Evolutionary conservation across 169 alveolate species (phyloP).

Genomic region (Plasmodium vinckei): DNA sequence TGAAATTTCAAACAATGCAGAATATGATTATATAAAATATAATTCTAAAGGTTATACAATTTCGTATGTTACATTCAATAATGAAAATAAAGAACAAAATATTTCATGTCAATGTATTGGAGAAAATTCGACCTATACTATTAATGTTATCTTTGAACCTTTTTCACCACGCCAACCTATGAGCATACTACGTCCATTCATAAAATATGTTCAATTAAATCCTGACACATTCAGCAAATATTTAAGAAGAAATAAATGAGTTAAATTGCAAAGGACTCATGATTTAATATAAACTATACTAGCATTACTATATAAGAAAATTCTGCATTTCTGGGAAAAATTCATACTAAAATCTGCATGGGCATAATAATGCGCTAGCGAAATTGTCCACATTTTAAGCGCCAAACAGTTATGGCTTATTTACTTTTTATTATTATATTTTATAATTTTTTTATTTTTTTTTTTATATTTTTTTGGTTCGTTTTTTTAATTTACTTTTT

Average conservation of each 20-base stretch:
- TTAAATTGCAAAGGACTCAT: too few relatives aligned
- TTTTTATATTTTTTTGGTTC: too few relatives aligned
- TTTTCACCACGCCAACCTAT: neutral
- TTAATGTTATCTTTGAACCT: constrained; percentile 19
- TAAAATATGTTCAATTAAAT: constrained; percentile 20
- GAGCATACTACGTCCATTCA: constrained; percentile 12
- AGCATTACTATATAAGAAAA: too few relatives aligned
- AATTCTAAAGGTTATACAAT: constrained; percentile 30
- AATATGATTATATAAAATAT: constrained; percentile 30
- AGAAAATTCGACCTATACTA: constrained; percentile 13
- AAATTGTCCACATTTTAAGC: too few relatives aligned
- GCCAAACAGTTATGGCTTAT: too few relatives aligned
- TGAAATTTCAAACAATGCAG: constrained; percentile 26
- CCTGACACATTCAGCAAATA: constrained; percentile 3
- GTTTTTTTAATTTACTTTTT: too few relatives aligned
- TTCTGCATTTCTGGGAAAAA: too few relatives aligned
- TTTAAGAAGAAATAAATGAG: neutral
- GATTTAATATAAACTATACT: too few relatives aligned
- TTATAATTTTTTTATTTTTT: too few relatives aligned
- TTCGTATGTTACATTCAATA: constrained; percentile 36
- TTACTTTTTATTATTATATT: too few relatives aligned
- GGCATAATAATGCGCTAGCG: too few relatives aligned
- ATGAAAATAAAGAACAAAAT: neutral
- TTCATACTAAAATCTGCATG: too few relatives aligned
- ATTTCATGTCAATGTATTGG: constrained; percentile 53